Percentiles rank a stretch among this genome's conserved stretches.
These are phyloP conservation scores for Russula griseocarnosa DNA, from an alignment of 768 basidiomycete genomes.

Conservation along the genomic window DNA sequence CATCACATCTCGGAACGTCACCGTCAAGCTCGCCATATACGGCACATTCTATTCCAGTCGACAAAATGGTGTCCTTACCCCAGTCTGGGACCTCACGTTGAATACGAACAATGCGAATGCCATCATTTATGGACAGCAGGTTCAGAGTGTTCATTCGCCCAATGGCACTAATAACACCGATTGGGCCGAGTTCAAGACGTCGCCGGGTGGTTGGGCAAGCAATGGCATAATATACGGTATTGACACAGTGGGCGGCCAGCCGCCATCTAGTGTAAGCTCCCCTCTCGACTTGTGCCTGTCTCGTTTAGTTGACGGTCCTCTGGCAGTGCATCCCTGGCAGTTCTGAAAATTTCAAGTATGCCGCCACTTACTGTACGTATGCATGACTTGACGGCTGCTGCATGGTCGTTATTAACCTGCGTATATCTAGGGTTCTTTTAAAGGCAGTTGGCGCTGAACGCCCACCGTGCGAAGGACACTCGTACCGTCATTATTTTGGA, in stretches of 20 bases:
- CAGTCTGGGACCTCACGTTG: conserved; percentile 24
- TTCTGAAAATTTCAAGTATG: conserved; percentile 17
- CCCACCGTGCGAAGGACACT: no score
- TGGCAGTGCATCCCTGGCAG: conserved; percentile 17
- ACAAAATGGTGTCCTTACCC: no score
- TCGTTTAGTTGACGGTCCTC: no score
- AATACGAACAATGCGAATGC: not conserved
- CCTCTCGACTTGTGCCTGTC: not conserved
- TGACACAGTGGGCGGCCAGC: conserved; percentile 15
- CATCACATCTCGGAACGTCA: no score
- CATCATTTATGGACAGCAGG: conserved; percentile 17
- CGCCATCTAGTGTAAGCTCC: conserved; percentile 9
- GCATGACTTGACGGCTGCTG: not conserved
- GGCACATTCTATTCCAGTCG: no score
- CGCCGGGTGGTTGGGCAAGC: conserved; percentile 2
- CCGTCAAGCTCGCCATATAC: no score
- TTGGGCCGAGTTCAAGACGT: conserved; percentile 13
- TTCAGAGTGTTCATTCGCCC: conserved; percentile 12
- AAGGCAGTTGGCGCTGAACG: no score
- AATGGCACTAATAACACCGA: conserved; percentile 4
- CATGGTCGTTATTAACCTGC: not conserved
- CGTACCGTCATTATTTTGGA: no score
- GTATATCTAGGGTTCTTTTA: no score
- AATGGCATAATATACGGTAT: conserved; percentile 16
- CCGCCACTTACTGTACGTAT: conserved; percentile 24